Evolutionary conservation across 2,329 filamentous ascomycete species (phyloP).

Genomic region (Trichophyton mentagrophytes): DNA sequence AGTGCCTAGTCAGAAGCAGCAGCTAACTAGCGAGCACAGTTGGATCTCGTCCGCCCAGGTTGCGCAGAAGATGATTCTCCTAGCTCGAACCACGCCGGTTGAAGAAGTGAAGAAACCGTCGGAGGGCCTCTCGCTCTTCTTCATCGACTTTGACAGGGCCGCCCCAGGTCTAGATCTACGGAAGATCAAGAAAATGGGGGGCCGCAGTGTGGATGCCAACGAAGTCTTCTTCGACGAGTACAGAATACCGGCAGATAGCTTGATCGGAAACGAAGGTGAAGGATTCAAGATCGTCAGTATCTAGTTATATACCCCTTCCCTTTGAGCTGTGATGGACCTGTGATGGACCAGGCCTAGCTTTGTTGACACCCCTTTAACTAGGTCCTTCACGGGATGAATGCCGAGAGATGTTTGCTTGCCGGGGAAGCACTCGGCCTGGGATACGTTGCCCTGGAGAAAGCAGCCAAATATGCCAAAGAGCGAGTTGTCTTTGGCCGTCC

Average conservation of each 20-base stretch:
- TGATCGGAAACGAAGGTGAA: conserved; percentile 60
- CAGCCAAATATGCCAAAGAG: conserved; percentile 53
- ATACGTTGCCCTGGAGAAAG: conserved; percentile 54
- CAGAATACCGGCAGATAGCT: conserved; percentile 46
- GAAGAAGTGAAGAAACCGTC: conserved; percentile 56
- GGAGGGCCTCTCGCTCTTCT: conserved; percentile 70
- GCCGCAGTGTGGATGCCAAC: conserved; percentile 68
- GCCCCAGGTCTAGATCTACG: conserved; percentile 52
- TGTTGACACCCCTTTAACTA: conserved; percentile 7
- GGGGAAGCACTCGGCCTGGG: conserved; percentile 70
- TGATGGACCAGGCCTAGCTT: not conserved
- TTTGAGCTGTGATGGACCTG: not conserved
- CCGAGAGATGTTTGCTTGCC: conserved; percentile 60
- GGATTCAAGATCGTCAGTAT: conserved; percentile 56
- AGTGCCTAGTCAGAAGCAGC: not conserved
- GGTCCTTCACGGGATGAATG: conserved; percentile 66
- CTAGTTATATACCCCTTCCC: not conserved
- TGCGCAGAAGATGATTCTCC: conserved; percentile 67
- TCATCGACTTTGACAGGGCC: conserved; percentile 56
- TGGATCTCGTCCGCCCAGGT: conserved; percentile 83
- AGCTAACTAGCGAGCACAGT: conserved; percentile 13
- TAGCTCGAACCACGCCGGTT: conserved; percentile 60
- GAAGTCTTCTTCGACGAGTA: conserved; percentile 82
- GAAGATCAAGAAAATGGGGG: conserved; percentile 75
- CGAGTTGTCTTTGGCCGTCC: conserved; percentile 48